Base-by-base conservation (phyloP, 345 rosid genomes). In the Salix purpurea region DNA sequence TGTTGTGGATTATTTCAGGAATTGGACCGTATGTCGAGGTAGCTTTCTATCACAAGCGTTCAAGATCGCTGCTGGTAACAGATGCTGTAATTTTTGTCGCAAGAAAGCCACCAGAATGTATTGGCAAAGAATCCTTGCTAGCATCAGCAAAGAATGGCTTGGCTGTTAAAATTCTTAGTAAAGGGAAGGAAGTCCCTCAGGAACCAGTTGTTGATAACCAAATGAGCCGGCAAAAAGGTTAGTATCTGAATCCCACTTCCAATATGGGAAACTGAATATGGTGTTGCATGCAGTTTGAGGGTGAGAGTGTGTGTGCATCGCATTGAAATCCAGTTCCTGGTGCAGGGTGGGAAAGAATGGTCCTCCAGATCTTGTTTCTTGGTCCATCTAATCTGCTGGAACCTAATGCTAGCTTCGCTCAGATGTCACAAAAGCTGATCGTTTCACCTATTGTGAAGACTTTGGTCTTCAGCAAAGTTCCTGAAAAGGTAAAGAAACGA, bases 301-400 rank as follows among this genome's bases (percentile, higher is more conserved):
- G 23, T 65, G 44, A 72, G 65, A 9, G 23, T 60, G 24, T 56
- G 2, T 46, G 14, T 46, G 18, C 52, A 46, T 46, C 64, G 65
- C 72, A 62, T 28, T 73, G 67, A 69, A 24, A 46, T 4, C 21
- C 52, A 42, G 28, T 77, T 79, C 16, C 69, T 75, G 39, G 32
- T 87, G 85, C 88, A 96, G 98, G 99, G 8, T 96, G 99, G 99
- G 99, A 96, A 83, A 90, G 99, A 88, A 93, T 93, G 98, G 99
- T 96, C 73, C 89, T 95, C 37, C 98, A 95, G 74, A 95, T 95
- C 54, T 78, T 93, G 83, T 95, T 95, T 80, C 97, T 95, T 11
- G 97, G 99, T 46, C 99, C 97, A 1, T 90, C 97, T 21, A 91
- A 95, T 86, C 92, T 95, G 76, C 83, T 95, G 83, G 99, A 95